These are phyloP conservation scores for Mycena amicta DNA, from an alignment of 768 basidiomycete species.

Conservation along the genomic window DNA sequence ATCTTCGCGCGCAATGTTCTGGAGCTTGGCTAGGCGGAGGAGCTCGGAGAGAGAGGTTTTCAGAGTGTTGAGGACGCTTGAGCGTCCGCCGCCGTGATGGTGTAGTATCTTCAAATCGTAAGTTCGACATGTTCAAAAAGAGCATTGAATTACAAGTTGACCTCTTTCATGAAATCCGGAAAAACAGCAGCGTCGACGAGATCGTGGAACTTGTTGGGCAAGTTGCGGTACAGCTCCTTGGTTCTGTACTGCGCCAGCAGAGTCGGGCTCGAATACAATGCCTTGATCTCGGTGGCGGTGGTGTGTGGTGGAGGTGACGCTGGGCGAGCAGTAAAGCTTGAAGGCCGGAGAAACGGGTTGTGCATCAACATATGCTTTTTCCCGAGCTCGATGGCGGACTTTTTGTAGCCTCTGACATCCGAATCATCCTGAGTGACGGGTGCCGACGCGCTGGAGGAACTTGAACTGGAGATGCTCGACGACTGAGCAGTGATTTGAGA, in stretches of 20 bases:
- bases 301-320: neutral
- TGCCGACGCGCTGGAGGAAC: neutral
- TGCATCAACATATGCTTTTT: neutral
- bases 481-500: neutral
- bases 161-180: neutral
- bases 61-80: neutral
- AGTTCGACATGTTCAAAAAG: neutral
- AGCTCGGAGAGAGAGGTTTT: neutral
- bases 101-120: neutral
- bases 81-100: neutral
- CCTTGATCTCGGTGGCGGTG: neutral
- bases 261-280: neutral
- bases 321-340: neutral
- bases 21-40: neutral
- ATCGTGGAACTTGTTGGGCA: neutral
- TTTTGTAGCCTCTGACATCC: neutral
- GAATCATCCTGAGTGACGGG: neutral
- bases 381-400: neutral
- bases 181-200: neutral
- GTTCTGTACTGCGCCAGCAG: neutral
- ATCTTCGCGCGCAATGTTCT: neutral
- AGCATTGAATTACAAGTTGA: neutral
- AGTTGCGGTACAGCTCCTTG: neutral
- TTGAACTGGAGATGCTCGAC: neutral
- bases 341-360: neutral